Conservation (phyloP, 805 yeast species). For the Ogataea dorogensis region DNA sequence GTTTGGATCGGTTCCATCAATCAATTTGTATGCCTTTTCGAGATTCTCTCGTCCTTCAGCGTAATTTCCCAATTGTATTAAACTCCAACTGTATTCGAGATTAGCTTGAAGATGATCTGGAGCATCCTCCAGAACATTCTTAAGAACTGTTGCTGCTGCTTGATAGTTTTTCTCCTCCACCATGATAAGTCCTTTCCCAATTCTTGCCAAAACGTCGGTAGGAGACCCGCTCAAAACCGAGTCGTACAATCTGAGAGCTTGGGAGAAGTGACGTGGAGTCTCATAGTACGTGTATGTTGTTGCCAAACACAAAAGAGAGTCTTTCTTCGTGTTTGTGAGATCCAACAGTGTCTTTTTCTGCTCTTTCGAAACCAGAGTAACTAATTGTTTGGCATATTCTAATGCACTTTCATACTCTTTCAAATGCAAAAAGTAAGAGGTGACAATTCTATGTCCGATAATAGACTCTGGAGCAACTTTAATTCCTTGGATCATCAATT, state of each 20-base stretch:
- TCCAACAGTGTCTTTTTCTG: slow-evolving; percentile 46
- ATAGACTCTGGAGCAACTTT: slow-evolving; percentile 40
- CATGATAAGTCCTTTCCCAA: slow-evolving; percentile 80
- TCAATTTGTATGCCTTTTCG: slow-evolving; percentile 41
- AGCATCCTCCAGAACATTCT: slow-evolving; percentile 44
- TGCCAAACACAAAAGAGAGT: slow-evolving; percentile 65
- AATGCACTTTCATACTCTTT: slow-evolving; percentile 66
- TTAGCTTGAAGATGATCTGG: slow-evolving; percentile 61
- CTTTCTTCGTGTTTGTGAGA: slow-evolving; percentile 53
- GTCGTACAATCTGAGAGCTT: slow-evolving; percentile 73
- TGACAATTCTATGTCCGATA: slow-evolving; percentile 63
- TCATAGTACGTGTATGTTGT: slow-evolving; percentile 79
- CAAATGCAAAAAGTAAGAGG: slow-evolving; percentile 55
- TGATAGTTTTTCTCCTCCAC: slow-evolving; percentile 60
- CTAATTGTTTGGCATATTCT: slow-evolving; percentile 57
- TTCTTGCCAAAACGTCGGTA: slow-evolving; percentile 51
- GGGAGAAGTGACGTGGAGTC: slow-evolving; percentile 81
- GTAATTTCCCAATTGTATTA: slow-evolving; percentile 50
- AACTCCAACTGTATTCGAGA: slow-evolving; percentile 78
- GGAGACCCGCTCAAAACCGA: slow-evolving; percentile 46
- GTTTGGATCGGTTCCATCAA: slow-evolving; percentile 49
- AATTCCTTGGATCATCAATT: slow-evolving; percentile 40
- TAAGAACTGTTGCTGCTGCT: slow-evolving; percentile 54
- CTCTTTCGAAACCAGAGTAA: slow-evolving; percentile 50
- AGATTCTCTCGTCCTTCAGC: slow-evolving; percentile 53